Evolutionary conservation across 2,329 filamentous ascomycete species (phyloP).

Genomic region (Sporothrix mexicana): DNA sequence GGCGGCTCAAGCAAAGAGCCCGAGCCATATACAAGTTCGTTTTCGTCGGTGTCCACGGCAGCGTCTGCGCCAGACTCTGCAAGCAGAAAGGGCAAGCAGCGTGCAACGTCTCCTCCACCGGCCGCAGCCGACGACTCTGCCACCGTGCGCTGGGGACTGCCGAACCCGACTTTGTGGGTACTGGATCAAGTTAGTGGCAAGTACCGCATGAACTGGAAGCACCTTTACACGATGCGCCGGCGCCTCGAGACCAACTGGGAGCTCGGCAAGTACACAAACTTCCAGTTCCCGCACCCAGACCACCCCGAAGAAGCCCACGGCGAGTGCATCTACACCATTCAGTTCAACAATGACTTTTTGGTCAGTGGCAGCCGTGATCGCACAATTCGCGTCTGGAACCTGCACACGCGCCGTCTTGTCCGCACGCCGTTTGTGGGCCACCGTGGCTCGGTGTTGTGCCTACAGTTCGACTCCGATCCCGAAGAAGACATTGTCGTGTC

Average conservation of each 20-base stretch:
- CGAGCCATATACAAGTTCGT: neutral
- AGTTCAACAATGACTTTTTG: slow-evolving; percentile 82
- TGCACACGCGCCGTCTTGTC: slow-evolving; percentile 79
- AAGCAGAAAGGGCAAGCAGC: slow-evolving; percentile 47
- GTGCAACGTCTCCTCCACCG: slow-evolving; percentile 39
- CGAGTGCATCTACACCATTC: slow-evolving; percentile 94
- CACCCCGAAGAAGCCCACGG: slow-evolving; percentile 81
- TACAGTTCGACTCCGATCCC: slow-evolving; percentile 90
- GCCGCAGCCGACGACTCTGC: slow-evolving; percentile 18
- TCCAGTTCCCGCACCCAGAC: slow-evolving; percentile 85
- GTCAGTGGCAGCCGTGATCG: slow-evolving; percentile 93
- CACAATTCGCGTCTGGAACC: slow-evolving; percentile 87
- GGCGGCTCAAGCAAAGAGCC: neutral
- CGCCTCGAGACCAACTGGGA: slow-evolving; percentile 92
- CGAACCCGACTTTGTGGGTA: slow-evolving; percentile 56
- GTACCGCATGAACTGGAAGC: slow-evolving; percentile 85
- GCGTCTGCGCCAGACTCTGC: neutral
- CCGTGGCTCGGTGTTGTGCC: slow-evolving; percentile 83
- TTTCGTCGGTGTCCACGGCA: slow-evolving; percentile 14
- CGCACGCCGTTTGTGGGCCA: slow-evolving; percentile 78
- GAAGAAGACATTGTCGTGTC: slow-evolving; percentile 93
- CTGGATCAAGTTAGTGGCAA: slow-evolving; percentile 56
- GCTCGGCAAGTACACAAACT: slow-evolving; percentile 78
- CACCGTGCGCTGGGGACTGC: slow-evolving; percentile 38
- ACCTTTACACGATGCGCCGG: slow-evolving; percentile 86